Evolutionary conservation across 257 asterid species (phyloP).

Genomic region (Solanum arcanum): DNA sequence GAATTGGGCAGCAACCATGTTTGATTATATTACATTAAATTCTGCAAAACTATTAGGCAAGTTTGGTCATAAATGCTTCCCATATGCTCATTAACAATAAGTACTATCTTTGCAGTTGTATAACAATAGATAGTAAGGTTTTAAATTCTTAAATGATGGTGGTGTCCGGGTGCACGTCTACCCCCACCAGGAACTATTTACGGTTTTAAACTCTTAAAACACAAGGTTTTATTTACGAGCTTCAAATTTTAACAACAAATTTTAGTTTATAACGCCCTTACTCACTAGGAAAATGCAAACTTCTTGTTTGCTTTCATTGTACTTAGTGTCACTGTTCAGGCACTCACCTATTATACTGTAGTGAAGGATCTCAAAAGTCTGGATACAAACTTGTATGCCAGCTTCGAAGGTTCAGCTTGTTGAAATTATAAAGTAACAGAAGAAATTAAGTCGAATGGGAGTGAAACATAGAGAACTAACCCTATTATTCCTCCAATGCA

Average conservation of each 20-base stretch:
- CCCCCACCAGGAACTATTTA: not conserved
- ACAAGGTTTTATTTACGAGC: not conserved
- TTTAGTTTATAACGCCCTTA: not conserved
- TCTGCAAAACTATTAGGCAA: not conserved
- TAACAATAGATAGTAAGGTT: not conserved
- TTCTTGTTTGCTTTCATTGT: not conserved
- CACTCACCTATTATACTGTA: not conserved
- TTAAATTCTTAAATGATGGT: not conserved
- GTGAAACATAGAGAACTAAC: slow-evolving; percentile 27
- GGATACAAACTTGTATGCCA: not conserved
- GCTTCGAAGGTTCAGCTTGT: not conserved
- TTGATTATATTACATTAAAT: not conserved
- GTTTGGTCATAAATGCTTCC: not conserved
- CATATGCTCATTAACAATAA: not conserved
- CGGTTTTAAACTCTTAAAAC: no score
- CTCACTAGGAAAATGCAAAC: not conserved
- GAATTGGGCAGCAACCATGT: not conserved
- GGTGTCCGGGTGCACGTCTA: not conserved
- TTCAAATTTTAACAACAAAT: not conserved
- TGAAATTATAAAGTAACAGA: not conserved
- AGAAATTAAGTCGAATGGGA: not conserved
- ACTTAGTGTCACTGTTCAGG: not conserved
- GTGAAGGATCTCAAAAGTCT: not conserved
- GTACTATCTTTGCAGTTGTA: not conserved
- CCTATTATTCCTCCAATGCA: slow-evolving; percentile 96